These are phyloP conservation scores for Cutaneotrichosporon cutaneum DNA, from an alignment of 1,284 basidiomycete genomes.

Conservation along the genomic window DNA sequence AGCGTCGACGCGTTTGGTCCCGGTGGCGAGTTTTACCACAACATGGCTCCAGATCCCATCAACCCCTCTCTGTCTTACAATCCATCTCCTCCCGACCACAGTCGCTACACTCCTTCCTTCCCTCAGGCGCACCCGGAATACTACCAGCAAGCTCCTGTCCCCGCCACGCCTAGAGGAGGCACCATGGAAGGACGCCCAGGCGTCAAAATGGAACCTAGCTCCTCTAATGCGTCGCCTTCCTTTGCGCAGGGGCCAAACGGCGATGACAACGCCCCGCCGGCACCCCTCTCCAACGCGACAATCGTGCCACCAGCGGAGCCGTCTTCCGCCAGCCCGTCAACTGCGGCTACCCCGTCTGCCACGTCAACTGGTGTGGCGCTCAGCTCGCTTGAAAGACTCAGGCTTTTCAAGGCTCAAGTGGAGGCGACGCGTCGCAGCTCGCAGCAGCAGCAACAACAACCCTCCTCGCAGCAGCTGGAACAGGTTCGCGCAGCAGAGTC, in stretches of 20 bases:
- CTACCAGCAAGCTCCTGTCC: background rate
- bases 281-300: background rate
- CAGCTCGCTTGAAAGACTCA: conserved; percentile 24
- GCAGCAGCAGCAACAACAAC: background rate
- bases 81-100: background rate
- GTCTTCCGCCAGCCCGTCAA: background rate
- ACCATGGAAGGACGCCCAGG: background rate
- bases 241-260: background rate
- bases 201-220: background rate
- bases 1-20: conserved; percentile 3
- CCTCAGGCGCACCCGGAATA: background rate
- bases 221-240: background rate
- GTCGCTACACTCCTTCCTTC: background rate
- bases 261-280: background rate
- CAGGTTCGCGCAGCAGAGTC: conserved; percentile 15
- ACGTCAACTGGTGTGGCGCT: conserved; percentile 4
- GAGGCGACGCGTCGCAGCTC: conserved; percentile 13
- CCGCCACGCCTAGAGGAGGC: background rate
- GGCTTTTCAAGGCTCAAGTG: conserved; percentile 25
- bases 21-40: conserved; percentile 2
- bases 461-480: background rate
- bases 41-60: conserved; percentile 2
- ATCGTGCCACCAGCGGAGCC: background rate
- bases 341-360: background rate
- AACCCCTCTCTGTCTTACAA: no score